A percentile compares a stretch with the other conserved stretches of the same genome.
Evolutionary conservation across 106 monocot genomes (phyloP).

Genomic region (Dendrobium huoshanense): DNA sequence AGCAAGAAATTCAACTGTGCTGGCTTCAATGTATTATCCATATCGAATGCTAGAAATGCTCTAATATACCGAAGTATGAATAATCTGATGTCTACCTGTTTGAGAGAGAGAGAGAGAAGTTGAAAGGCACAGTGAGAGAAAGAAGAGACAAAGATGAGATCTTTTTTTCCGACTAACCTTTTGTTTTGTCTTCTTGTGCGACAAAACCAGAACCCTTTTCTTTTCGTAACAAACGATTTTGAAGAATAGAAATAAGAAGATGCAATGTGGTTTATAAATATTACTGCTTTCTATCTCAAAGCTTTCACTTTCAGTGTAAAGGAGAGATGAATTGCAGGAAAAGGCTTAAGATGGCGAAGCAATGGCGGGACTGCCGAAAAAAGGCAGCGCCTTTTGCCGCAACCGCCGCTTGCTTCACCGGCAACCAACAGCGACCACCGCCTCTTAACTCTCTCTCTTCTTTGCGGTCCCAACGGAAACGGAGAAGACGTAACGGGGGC

Average conservation of each 20-base stretch:
- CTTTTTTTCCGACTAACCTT: neutral
- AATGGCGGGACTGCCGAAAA: conserved; percentile 9
- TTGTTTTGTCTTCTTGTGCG: neutral
- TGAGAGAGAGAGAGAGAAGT: neutral
- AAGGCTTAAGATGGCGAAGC: neutral
- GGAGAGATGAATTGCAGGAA: conserved; percentile 1
- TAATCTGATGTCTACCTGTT: no score
- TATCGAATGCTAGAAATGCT: no score
- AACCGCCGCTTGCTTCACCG: conserved; percentile 2
- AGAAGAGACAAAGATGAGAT: neutral
- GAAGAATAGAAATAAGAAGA: neutral
- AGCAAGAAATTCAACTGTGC: neutral
- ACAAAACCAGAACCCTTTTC: neutral
- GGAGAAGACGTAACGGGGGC: neutral
- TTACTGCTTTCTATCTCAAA: neutral
- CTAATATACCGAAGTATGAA: no score
- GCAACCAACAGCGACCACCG: neutral
- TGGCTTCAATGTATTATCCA: neutral
- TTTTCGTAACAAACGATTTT: no score
- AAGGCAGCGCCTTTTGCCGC: conserved; percentile 1
- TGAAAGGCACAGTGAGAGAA: neutral
- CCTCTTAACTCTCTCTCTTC: neutral
- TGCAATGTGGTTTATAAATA: neutral
- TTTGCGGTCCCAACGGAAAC: neutral
- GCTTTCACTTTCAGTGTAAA: neutral